phyloP scores from a whole-genome alignment of 768 basidiomycete species.

The Pleurotus tuber-regium region DNA sequence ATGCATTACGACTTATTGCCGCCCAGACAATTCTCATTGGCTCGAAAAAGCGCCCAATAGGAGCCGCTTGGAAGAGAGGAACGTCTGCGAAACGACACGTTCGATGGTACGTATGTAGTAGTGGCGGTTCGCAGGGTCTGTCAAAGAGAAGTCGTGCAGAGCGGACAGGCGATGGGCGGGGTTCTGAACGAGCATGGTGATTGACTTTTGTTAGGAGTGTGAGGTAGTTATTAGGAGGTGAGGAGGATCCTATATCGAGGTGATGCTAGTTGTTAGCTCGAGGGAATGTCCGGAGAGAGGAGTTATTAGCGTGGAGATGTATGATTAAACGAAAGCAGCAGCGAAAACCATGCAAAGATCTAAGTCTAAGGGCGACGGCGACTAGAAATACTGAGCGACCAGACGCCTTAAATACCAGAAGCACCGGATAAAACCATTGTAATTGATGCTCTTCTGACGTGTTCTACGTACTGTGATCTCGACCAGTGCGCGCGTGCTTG shows the following conservation, averaged over 20 bases:
- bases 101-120: constrained; percentile 11
- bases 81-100: constrained; percentile 26
- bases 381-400: not conserved
- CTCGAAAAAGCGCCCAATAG: constrained; percentile 16
- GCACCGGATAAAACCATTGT: not conserved
- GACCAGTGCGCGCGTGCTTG: constrained; percentile 2
- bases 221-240: not conserved
- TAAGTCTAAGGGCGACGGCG: not conserved
- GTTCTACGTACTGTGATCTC: not conserved
- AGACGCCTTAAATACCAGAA: not conserved
- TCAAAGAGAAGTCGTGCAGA: not conserved
- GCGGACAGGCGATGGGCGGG: not conserved
- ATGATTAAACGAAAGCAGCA: not conserved
- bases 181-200: constrained; percentile 4
- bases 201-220: not conserved
- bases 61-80: constrained; percentile 25
- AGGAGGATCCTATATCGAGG: not conserved
- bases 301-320: not conserved
- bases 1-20: too few species aligned
- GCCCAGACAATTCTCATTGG: not conserved
- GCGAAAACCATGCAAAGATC: not conserved
- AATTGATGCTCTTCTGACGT: constrained; percentile 1
- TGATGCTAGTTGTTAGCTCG: not conserved
- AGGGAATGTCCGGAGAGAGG: not conserved
- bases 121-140: not conserved